Conservation (phyloP, 371 early-diverging fungal genomes). For the Mortierella sp. region DNA sequence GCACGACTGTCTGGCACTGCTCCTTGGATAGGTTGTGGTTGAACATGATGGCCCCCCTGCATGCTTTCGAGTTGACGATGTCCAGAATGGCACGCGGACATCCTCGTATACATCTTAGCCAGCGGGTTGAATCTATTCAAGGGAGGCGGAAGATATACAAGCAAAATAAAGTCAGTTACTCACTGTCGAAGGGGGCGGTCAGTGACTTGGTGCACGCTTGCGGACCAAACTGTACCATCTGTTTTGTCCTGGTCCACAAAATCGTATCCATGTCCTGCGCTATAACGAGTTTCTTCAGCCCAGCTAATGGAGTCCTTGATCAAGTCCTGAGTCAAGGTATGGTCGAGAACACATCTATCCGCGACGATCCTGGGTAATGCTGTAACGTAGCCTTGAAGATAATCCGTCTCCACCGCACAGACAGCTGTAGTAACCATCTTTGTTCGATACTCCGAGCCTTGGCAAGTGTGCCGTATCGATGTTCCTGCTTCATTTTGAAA, state of each 20-base stretch:
- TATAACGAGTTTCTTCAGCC: conserved; percentile 22
- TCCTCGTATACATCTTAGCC: conserved; percentile 51
- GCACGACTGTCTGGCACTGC: conserved; percentile 66
- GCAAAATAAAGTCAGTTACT: too few relatives aligned
- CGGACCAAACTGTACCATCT: too few relatives aligned
- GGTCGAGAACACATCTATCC: conserved; percentile 70
- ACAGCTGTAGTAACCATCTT: neutral
- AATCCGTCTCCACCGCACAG: conserved; percentile 17
- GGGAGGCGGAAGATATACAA: too few relatives aligned
- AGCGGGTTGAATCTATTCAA: conserved; percentile 18
- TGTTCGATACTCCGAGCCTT: too few relatives aligned
- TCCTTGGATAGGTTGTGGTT: conserved; percentile 66
- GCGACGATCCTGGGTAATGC: conserved; percentile 68
- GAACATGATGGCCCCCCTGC: conserved; percentile 85
- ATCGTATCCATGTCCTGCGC: neutral
- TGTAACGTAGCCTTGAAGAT: conserved; percentile 44
- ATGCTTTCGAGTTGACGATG: conserved; percentile 81
- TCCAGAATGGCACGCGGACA: conserved; percentile 77
- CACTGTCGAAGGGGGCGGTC: too few relatives aligned
- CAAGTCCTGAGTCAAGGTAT: conserved; percentile 61
- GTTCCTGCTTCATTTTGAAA: neutral
- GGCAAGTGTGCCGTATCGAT: too few relatives aligned
- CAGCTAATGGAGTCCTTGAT: conserved; percentile 47
- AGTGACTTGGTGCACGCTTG: too few relatives aligned
- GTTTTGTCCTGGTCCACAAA: too few relatives aligned